Base-by-base conservation (phyloP, 202 grass and related monocot species). In the Digitaria exilis region DNA sequence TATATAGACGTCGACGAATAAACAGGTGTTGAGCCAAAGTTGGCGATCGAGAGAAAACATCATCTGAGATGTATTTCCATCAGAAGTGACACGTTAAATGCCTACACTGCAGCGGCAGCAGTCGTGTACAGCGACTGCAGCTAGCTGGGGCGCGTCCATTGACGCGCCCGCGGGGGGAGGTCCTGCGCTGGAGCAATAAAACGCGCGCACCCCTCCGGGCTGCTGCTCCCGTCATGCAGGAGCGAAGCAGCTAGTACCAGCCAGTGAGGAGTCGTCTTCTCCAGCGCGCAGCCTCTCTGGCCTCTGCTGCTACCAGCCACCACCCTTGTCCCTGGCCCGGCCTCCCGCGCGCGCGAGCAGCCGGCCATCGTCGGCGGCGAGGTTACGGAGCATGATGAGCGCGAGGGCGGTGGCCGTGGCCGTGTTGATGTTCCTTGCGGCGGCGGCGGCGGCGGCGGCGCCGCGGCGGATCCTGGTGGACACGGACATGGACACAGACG, bases 401-500 rank as follows among this genome's bases (percentile, higher is more conserved):
- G 1, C 59, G 28, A 55, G 82, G 74, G 17, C 16, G 31, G 7
- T 22, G 3, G 54, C 55, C 9, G 43, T 49, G 16, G 41, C 60
- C 44, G 13, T 66, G 76, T 12, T 67, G 72, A 4, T 73, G 32
- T 34, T 89, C 79, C 15, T 86, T 1, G 68, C 61, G 14, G 59
- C 28, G 14, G 58, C 11, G 28, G 31, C 28, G 0, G 8, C 22
- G 7, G 52, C 7, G 16, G 16, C 45, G 7, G 41, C 70, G 14
- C 91, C 87, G 55, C 88, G 85, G 58, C 77, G 96, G 78, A 85
- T 99, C 58, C 81, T 96, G 69, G 32, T 99, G 67, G 96, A 99
- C 77, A 96, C 96, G n/a, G 96, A 99, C 81, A 87, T 96, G 77
- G 96, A 96, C 72, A 90, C 91, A 1, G 96, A 99, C 75, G 96